Conservation (phyloP, 2,329 filamentous ascomycete genomes). For the Nothomitra cinnamomea region DNA sequence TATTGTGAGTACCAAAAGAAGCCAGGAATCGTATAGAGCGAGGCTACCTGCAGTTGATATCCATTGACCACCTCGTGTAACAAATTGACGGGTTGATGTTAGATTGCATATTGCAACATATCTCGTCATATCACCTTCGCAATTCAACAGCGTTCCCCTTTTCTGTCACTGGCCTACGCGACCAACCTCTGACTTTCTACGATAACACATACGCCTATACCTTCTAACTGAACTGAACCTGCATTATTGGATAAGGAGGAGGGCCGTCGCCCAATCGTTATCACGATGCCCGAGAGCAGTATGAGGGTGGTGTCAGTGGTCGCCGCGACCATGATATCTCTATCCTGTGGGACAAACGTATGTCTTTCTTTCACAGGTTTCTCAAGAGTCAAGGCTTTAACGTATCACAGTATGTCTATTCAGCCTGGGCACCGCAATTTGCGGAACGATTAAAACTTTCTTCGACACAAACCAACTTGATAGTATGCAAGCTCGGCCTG, state of each 20-base stretch:
- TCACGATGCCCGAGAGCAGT: constrained; percentile 30
- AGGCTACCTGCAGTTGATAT: too few relatives aligned
- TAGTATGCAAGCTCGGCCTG: constrained; percentile 36
- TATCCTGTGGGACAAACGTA: constrained; percentile 90
- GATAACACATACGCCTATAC: too few relatives aligned
- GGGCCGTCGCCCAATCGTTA: not conserved
- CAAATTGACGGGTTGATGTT: too few relatives aligned
- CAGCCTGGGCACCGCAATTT: constrained; percentile 93
- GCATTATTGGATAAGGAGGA: not conserved
- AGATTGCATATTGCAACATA: too few relatives aligned
- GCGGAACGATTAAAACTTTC: constrained; percentile 72
- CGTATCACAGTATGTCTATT: constrained; percentile 71
- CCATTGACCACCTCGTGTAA: too few relatives aligned
- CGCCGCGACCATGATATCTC: constrained; percentile 66
- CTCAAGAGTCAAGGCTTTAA: constrained; percentile 13
- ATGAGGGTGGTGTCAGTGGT: constrained; percentile 59
- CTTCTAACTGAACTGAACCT: too few relatives aligned
- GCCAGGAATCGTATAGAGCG: too few relatives aligned
- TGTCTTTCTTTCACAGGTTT: constrained; percentile 17
- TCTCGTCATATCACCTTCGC: too few relatives aligned
- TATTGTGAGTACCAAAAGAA: too few relatives aligned
- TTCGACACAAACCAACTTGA: constrained; percentile 83
- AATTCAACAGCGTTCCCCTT: too few relatives aligned
- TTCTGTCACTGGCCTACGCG: too few relatives aligned
- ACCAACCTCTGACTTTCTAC: too few relatives aligned